These are phyloP conservation scores for Wickerhamomyces canadensis DNA, from an alignment of 805 yeast genomes.

Conservation along the genomic window DNA sequence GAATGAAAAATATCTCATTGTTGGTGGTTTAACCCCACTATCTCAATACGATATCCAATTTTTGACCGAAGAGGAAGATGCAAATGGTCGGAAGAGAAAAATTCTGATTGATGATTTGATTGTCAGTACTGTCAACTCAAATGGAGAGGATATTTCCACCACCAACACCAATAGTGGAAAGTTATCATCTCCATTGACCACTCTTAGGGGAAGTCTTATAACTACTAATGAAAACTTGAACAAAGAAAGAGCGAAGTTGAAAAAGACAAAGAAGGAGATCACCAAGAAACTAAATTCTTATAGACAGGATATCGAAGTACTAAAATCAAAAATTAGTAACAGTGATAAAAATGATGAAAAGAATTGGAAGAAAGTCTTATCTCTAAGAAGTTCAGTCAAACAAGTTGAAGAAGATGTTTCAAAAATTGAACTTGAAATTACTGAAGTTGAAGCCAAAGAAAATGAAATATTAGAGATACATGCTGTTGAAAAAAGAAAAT, in stretches of 20 bases:
- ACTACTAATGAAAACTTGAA: constrained; percentile 57
- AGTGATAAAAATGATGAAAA: constrained; percentile 54
- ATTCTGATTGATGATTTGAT: constrained; percentile 34
- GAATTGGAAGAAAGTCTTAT: constrained; percentile 23
- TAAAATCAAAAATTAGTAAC: constrained; percentile 41
- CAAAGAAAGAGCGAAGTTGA: constrained; percentile 52
- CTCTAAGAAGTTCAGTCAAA: constrained; percentile 17
- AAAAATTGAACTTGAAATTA: constrained; percentile 13
- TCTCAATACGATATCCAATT: constrained; percentile 57
- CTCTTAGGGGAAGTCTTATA: constrained; percentile 58
- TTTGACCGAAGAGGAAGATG: constrained; percentile 29
- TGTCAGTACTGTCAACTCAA: constrained; percentile 29
- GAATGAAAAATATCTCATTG: constrained; percentile 47
- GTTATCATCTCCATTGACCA: constrained; percentile 52
- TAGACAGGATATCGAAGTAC: constrained; percentile 50
- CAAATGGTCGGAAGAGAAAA: constrained; percentile 24
- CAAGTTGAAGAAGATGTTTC: constrained; percentile 22
- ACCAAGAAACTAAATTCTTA: constrained; percentile 45
- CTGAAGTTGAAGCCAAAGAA: constrained; percentile 20
- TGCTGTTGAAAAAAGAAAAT: constrained; percentile 31
- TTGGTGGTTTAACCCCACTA: constrained; percentile 59
- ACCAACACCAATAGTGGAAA: constrained; percentile 29
- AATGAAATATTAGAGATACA: constrained; percentile 34
- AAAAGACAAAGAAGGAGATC: constrained; percentile 53
- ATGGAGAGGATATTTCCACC: constrained; percentile 19